Evolutionary conservation across 1,139 yeast genomes (phyloP).

Genomic region (Pichia sp.): DNA sequence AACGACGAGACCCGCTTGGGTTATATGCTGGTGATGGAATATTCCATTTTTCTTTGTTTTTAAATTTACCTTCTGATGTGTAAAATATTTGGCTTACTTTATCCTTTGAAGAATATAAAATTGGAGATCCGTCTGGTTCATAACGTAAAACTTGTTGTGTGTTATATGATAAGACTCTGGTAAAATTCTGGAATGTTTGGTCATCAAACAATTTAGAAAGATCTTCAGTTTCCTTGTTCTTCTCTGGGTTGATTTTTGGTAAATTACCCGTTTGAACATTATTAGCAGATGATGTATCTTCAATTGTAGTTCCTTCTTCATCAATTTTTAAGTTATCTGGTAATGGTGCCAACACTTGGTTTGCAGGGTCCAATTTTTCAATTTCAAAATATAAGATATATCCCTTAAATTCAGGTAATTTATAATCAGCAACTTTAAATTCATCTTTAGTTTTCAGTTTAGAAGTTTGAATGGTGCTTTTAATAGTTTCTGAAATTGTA

Average conservation of each 20-base stretch:
- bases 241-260: slow-evolving; percentile 21
- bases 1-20: slow-evolving; percentile 58
- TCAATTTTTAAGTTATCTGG: slow-evolving; percentile 19
- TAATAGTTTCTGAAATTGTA: slow-evolving; percentile 20
- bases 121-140: slow-evolving; percentile 67
- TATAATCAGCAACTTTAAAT: slow-evolving; percentile 8
- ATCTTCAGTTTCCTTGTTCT: slow-evolving; percentile 30
- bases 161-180: slow-evolving; percentile 67
- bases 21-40: slow-evolving; percentile 52
- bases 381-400: slow-evolving; percentile 61
- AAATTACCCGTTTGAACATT: slow-evolving; percentile 18
- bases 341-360: slow-evolving; percentile 24
- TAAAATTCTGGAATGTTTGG: slow-evolving; percentile 70
- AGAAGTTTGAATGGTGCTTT: slow-evolving; percentile 5
- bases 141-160: slow-evolving; percentile 84
- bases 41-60: slow-evolving; percentile 27
- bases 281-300: slow-evolving; percentile 12
- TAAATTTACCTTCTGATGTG: slow-evolving; percentile 24
- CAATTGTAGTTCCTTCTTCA: slow-evolving; percentile 14
- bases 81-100: slow-evolving; percentile 41
- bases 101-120: slow-evolving; percentile 64
- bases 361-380: slow-evolving; percentile 35
- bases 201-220: slow-evolving; percentile 60
- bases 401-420: slow-evolving; percentile 54
- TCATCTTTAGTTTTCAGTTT: slow-evolving; percentile 1